phyloP scores from a whole-genome alignment of 2,329 filamentous ascomycete species.

The Fusarium armeniacum region DNA sequence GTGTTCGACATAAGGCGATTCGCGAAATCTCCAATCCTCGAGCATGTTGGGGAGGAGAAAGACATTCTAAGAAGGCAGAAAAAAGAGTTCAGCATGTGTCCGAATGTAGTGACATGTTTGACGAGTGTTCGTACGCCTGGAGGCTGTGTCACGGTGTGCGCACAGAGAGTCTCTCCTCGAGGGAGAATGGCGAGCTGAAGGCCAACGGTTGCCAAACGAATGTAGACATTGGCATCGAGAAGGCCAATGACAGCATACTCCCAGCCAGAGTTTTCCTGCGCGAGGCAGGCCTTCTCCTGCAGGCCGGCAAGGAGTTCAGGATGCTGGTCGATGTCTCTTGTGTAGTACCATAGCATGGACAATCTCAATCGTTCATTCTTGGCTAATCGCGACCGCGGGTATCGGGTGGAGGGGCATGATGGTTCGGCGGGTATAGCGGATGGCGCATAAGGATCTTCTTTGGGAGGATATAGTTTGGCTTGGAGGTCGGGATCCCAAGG shows the following conservation, averaged over 20 bases:
- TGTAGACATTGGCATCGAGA: constrained; percentile 59
- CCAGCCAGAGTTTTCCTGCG: constrained; percentile 59
- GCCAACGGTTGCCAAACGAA: constrained; percentile 59
- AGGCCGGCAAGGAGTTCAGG: constrained; percentile 57
- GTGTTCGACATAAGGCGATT: constrained; percentile 57
- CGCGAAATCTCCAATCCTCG: constrained; percentile 60
- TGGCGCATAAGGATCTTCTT: constrained; percentile 21
- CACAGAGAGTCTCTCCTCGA: constrained; percentile 61
- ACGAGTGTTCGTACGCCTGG: constrained; percentile 45
- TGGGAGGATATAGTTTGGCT: constrained; percentile 17
- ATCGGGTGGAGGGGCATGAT: constrained; percentile 18
- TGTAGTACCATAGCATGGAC: constrained; percentile 61
- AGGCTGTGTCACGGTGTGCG: constrained; percentile 59
- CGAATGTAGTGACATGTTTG: background rate
- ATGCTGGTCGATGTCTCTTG: constrained; percentile 56
- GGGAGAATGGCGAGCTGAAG: constrained; percentile 59
- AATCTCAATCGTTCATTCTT: constrained; percentile 51
- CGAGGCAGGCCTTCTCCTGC: constrained; percentile 59
- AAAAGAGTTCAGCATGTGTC: background rate
- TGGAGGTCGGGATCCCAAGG: constrained; percentile 28
- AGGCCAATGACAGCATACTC: constrained; percentile 62
- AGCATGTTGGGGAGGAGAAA: constrained; percentile 59
- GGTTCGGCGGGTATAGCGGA: constrained; percentile 32
- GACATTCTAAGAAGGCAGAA: constrained; percentile 47
- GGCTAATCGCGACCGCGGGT: constrained; percentile 47